Percentiles rank a stretch among this genome's conserved stretches.
Evolutionary conservation across 208 protist genomes (phyloP).

Genomic region (Trypanosoma avium): DNA sequence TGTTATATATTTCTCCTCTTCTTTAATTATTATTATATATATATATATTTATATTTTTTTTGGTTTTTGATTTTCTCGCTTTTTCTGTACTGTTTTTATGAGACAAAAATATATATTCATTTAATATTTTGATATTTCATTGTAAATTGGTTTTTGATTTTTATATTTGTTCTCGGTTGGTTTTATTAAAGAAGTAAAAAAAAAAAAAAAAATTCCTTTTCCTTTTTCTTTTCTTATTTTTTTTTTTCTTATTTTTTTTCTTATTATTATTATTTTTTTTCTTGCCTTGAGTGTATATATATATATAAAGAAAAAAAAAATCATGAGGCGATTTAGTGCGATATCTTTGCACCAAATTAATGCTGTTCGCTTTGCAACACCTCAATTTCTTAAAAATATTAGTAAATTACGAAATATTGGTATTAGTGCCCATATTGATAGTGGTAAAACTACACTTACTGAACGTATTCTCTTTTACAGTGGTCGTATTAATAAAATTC

Average conservation of each 20-base stretch:
- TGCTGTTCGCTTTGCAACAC: slow-evolving; percentile 50
- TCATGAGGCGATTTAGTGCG: slow-evolving; percentile 12
- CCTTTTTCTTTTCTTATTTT: slow-evolving; percentile 10
- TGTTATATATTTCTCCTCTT: background rate
- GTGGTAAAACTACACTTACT: slow-evolving; percentile 99
- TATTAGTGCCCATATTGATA: slow-evolving; percentile 99
- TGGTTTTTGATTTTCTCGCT: background rate
- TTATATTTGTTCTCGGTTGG: too few relatives aligned
- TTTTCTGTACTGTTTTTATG: background rate
- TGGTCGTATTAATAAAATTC: slow-evolving; percentile 96
- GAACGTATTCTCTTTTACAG: slow-evolving; percentile 99
- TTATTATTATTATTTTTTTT: slow-evolving; percentile 2
- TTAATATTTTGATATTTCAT: too few relatives aligned
- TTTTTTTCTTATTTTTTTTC: slow-evolving; percentile 13
- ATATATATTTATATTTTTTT: background rate
- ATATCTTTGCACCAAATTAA: slow-evolving; percentile 30
- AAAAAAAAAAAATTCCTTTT: background rate
- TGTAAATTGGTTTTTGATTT: too few relatives aligned
- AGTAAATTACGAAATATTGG: slow-evolving; percentile 94
- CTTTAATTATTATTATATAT: background rate
- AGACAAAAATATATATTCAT: slow-evolving; percentile 3
- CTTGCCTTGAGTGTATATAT: too few relatives aligned
- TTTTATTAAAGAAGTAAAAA: too few relatives aligned
- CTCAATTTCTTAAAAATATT: slow-evolving; percentile 67
- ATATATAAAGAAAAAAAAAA: slow-evolving; percentile 4